Base-by-base conservation (phyloP, 495 filamentous ascomycete genomes). In the Annulohypoxylon stygium region DNA sequence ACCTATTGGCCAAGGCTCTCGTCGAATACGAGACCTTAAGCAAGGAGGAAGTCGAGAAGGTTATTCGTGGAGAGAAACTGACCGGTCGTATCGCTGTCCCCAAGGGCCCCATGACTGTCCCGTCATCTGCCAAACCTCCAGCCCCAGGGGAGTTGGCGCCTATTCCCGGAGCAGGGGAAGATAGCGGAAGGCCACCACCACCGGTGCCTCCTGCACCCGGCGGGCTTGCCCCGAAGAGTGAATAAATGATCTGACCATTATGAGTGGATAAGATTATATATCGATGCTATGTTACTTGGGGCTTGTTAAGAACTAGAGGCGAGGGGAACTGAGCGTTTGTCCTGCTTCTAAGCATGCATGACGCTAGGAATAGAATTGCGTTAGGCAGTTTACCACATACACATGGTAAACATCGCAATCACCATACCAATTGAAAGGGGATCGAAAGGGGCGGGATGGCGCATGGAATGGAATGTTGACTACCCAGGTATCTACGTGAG, bases 21-120 rank as follows among this genome's bases (percentile, higher is more conserved):
- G 89, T 99, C 26, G 91, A 98, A 83, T 98, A 98, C 81, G 97
- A 98, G 82, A 97, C 93, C 2, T 83, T 98, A 23, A 92, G 89
- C 71, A 91, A 90, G 77, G 91, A 92, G 25, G 97, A 99, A 76
- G 95, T 98, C 75, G 92, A 92, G 79, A 93, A 91, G 83, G 92
- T 97, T 2, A 86, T 98, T 26, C 86, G 86, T 63, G 96, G 96
- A 16, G 93, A 97, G 81, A 93, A 92, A 78, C 83, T 98, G 16
- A 78, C 82, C n/a, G 88, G 78, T 37, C 83, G 85, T 9, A 81
- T 85, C 20, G 67, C 82, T 2, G 81, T 88, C 37, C 85, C 86
- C 0, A 79, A 73, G 9, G 85, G 84, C 0, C 80, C 80, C 5
- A 87, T 88, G 81, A 79, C 81, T 12, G 66, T 88, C 9, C 84